phyloP scores from a whole-genome alignment of 1,284 basidiomycete species.

The Sutorius eximius region DNA sequence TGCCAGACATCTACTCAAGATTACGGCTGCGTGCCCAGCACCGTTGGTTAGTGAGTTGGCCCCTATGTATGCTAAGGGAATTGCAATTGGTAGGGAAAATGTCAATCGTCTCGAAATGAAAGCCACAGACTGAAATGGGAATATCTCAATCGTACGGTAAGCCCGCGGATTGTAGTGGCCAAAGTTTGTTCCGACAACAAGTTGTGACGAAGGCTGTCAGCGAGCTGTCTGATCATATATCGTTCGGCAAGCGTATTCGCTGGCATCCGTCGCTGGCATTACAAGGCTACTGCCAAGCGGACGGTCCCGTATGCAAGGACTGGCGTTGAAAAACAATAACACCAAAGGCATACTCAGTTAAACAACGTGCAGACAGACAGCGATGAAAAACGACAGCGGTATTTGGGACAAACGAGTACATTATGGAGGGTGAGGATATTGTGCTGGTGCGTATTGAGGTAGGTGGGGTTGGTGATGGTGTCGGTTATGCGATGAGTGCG shows the following conservation, averaged over 20 bases:
- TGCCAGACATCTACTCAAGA: too few relatives aligned
- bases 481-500: conserved; percentile 13
- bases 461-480: conserved; percentile 9
- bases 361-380: conserved; percentile 3
- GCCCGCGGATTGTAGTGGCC: too few relatives aligned
- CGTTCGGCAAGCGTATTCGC: not conserved
- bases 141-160: too few relatives aligned
- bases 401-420: not conserved
- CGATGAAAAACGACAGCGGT: not conserved
- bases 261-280: not conserved
- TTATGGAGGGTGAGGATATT: conserved; percentile 21
- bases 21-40: too few relatives aligned
- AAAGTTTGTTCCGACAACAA: not conserved
- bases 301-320: not conserved
- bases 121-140: too few relatives aligned
- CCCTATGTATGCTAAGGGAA: too few relatives aligned
- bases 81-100: too few relatives aligned
- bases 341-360: conserved; percentile 5
- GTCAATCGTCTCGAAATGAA: too few relatives aligned
- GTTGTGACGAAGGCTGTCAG: not conserved
- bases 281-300: not conserved
- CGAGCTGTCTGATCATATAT: not conserved
- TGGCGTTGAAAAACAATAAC: not conserved
- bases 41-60: too few relatives aligned
- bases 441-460: conserved; percentile 9